Base-by-base conservation (phyloP, 306 rosid genomes). In the Sphenostylis stenocarpa region DNA sequence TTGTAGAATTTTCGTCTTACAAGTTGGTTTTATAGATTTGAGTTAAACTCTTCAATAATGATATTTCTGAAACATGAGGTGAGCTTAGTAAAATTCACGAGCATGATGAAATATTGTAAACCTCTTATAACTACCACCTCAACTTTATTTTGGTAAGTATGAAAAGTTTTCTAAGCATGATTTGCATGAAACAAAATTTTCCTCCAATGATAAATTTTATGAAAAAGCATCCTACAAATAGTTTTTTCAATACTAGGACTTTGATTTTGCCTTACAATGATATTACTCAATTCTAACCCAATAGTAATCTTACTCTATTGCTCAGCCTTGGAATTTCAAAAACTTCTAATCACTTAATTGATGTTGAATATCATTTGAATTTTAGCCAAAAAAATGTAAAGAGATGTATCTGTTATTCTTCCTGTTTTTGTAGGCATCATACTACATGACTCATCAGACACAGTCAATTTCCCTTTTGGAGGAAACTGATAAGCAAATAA, bases 401-500 rank as follows among this genome's bases (percentile, higher is more conserved):
- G 21, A 41, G 57, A 53, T 55, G 76, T 72, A 52, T 85, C 49
- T n/a, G 31, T 23, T 41, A 29, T 58, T 64, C 13, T 55, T 70
- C 70, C 75, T 83, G 43, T 49, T 86, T 73, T 73, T 84, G 82
- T 72, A 94, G 98, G 97, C 94, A 38, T 90, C 97, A 9, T 84
- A 88, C 85, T 91, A 88, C 88, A 81, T 90, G 88, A 87, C 91
- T 70, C 97, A 91, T 84, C 84, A 81, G 23, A 80, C 80, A 68
- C 84, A 81, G 12, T 81, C 84, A 68, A 75, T 81, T 62, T 68
- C 76, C 49, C 77, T 67, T 60, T 60, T 81, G 79, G 84, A 81
- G 81, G 84, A 94, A 90, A 87, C 93, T 81, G 97, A 94, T 86
- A 94, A 83, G 79, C 94, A 94, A 86, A 87, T 94, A 64, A 85